A percentile compares a stretch with the other conserved stretches of the same genome.
These are phyloP conservation scores for Clonostachys sp. DNA, from an alignment of 2,329 filamentous ascomycete genomes.

Conservation along the genomic window DNA sequence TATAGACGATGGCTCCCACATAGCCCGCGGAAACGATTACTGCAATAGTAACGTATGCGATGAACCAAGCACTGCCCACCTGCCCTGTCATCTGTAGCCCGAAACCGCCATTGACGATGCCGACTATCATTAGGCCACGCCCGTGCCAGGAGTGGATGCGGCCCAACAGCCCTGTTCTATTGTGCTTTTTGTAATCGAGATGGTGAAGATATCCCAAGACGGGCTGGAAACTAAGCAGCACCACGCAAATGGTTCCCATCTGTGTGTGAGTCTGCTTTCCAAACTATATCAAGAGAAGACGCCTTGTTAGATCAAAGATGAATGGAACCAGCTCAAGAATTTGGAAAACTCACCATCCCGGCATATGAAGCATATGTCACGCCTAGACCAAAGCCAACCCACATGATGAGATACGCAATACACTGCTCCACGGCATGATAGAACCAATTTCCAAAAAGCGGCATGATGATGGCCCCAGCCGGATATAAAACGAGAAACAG, in stretches of 20 bases:
- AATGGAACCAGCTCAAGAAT: too few relatives aligned
- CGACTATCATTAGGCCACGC: conserved; percentile 51
- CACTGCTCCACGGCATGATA: conserved; percentile 54
- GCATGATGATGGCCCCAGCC: conserved; percentile 56
- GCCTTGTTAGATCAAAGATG: too few relatives aligned
- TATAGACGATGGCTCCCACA: conserved; percentile 14
- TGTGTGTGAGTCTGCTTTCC: conserved; percentile 48
- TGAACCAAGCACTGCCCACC: conserved; percentile 25
- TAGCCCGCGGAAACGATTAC: conserved; percentile 43
- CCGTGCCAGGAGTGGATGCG: conserved; percentile 61
- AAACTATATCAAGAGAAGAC: conserved; percentile 29
- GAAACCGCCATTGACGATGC: conserved; percentile 59
- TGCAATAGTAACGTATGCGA: conserved; percentile 53
- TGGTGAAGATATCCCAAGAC: conserved; percentile 56
- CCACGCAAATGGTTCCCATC: conserved; percentile 50
- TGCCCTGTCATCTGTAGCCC: conserved; percentile 47
- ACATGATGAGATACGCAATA: conserved; percentile 50
- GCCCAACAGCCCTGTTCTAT: conserved; percentile 43
- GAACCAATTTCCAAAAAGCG: conserved; percentile 50
- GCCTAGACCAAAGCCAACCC: conserved; percentile 55
- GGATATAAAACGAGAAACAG: conserved; percentile 57
- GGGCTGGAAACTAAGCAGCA: conserved; percentile 52
- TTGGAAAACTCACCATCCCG: conserved; percentile 29
- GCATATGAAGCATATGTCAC: conserved; percentile 38
- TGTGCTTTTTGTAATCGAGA: conserved; percentile 39